Percentiles rank a stretch among this genome's conserved stretches.
These are phyloP conservation scores for Candida labiduridarum DNA, from an alignment of 1,139 yeast genomes.

Conservation along the genomic window DNA sequence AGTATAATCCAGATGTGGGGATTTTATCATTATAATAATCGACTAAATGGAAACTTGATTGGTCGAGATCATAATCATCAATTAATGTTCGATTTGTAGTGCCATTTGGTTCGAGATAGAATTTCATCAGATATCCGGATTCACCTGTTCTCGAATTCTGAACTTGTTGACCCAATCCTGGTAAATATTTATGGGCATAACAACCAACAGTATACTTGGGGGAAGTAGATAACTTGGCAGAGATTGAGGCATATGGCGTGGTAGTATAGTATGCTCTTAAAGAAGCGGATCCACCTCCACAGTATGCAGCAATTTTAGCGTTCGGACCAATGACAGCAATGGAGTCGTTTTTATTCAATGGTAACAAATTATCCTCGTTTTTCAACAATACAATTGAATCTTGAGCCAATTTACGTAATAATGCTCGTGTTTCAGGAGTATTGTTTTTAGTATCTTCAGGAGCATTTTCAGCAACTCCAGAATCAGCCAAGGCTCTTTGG, in stretches of 20 bases:
- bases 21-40: slow-evolving; percentile 44
- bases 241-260: slow-evolving; percentile 33
- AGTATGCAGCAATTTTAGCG: slow-evolving; percentile 29
- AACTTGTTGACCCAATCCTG: slow-evolving; percentile 28
- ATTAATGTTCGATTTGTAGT: slow-evolving; percentile 26
- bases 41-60: slow-evolving; percentile 43
- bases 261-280: slow-evolving; percentile 31
- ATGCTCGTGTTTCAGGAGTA: slow-evolving; percentile 42
- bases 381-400: slow-evolving; percentile 57
- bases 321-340: slow-evolving; percentile 41
- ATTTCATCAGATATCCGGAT: slow-evolving; percentile 39
- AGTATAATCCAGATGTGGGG: slow-evolving; percentile 26
- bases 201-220: slow-evolving; percentile 26
- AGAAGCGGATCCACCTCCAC: slow-evolving; percentile 42
- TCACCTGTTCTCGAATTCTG: slow-evolving; percentile 35
- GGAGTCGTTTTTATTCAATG: slow-evolving; percentile 26
- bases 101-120: slow-evolving; percentile 32
- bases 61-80: slow-evolving; percentile 36
- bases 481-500: slow-evolving; percentile 33
- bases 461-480: slow-evolving; percentile 40
- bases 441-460: slow-evolving; percentile 31
- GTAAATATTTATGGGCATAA: slow-evolving; percentile 27
- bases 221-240: slow-evolving; percentile 19
- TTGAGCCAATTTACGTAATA: slow-evolving; percentile 49
- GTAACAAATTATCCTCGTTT: slow-evolving; percentile 49